phyloP scores from a whole-genome alignment of 495 filamentous ascomycete genomes.

The Viridothelium virens region DNA sequence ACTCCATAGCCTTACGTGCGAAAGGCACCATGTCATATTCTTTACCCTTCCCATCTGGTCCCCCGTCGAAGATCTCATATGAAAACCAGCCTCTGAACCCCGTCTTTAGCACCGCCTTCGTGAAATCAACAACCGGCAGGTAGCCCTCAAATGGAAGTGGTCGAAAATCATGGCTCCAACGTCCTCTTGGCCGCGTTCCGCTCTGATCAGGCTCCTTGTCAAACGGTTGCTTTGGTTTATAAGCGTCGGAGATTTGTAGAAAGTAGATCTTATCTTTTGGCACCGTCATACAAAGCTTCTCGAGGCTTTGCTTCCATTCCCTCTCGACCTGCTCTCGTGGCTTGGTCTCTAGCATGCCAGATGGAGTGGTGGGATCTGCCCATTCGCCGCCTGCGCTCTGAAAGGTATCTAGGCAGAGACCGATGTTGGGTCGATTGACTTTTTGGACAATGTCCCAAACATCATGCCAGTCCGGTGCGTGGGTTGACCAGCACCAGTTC shows the following conservation, averaged over 20 bases:
- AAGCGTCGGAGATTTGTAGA: conserved; percentile 74
- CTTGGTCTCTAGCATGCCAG: conserved; percentile 48
- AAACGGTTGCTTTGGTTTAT: conserved; percentile 49
- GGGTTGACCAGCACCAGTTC: conserved; percentile 79
- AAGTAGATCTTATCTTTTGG: conserved; percentile 67
- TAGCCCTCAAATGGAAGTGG: conserved; percentile 67
- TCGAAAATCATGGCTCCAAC: conserved; percentile 66
- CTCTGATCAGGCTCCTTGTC: conserved; percentile 38
- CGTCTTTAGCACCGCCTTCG: conserved; percentile 58
- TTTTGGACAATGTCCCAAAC: conserved; percentile 59
- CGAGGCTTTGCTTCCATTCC: conserved; percentile 47
- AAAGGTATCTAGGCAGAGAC: conserved; percentile 76
- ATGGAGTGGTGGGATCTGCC: conserved; percentile 62
- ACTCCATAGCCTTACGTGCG: conserved; percentile 53
- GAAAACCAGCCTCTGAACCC: conserved; percentile 68
- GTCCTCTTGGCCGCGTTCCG: conserved; percentile 50
- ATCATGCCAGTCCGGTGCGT: conserved; percentile 58
- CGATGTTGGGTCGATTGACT: conserved; percentile 58
- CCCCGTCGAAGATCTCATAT: conserved; percentile 69
- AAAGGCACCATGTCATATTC: conserved; percentile 52
- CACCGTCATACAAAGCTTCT: conserved; percentile 47
- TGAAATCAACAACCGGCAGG: conserved; percentile 58
- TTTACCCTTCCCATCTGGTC: conserved; percentile 49
- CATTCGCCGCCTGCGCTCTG: conserved; percentile 70
- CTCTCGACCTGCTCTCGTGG: conserved; percentile 40